These are phyloP conservation scores for Xerocomellus dryophilus DNA, from an alignment of 768 basidiomycete species.

Conservation along the genomic window DNA sequence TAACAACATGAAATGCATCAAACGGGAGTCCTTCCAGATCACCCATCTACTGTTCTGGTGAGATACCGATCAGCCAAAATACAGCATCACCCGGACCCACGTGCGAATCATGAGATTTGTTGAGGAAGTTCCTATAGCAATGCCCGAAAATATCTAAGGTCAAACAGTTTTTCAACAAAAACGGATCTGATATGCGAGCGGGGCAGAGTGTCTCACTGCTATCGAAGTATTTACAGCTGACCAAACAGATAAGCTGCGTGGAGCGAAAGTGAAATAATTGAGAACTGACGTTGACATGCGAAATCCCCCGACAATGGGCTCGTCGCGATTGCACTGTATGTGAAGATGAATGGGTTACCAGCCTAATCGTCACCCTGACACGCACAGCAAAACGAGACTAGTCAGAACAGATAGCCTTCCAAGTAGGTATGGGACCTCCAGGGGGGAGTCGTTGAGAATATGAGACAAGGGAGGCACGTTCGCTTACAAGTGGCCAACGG, in stretches of 20 bases:
- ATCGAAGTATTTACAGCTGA: not conserved
- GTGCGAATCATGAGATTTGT: conserved; percentile 27
- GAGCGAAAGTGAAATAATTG: not conserved
- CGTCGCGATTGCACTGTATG: conserved; percentile 3
- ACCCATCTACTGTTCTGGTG: conserved; percentile 19
- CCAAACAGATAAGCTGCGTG: not conserved
- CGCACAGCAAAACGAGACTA: conserved; percentile 18
- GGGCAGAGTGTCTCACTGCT: conserved; percentile 4
- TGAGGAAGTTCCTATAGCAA: conserved; percentile 17
- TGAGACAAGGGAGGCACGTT: not conserved
- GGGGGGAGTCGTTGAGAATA: not conserved
- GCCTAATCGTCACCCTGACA: not conserved
- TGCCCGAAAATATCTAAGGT: conserved; percentile 3
- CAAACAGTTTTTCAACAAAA: not conserved
- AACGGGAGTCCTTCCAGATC: conserved; percentile 21
- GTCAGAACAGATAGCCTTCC: conserved; percentile 19
- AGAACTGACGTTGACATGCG: conserved; percentile 21
- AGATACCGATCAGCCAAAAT: not conserved
- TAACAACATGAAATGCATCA: conserved; percentile 13
- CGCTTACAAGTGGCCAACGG: conserved; percentile 26
- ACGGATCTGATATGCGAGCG: not conserved
- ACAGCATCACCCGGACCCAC: conserved; percentile 8
- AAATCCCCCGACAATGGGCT: not conserved
- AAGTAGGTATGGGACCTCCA: conserved; percentile 25
- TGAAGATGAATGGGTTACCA: not conserved